Evolutionary conservation across 345 rosid species (phyloP), one percentile per base, ranked within the genome.

Genomic region (Moricandia arvensis): DNA sequence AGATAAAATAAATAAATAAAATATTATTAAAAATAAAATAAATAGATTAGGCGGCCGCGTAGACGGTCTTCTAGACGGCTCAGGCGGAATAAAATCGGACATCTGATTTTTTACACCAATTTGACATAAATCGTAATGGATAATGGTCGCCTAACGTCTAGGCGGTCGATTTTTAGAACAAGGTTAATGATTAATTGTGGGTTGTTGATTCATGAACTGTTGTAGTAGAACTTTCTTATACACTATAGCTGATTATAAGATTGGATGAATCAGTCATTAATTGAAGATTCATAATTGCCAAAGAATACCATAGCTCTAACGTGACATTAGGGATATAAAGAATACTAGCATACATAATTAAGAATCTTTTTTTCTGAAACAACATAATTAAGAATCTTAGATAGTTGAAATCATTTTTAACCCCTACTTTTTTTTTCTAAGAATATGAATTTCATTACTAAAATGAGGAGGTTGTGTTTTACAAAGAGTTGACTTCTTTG

Each of bases 401-500:
- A 1, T 43, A 43, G 49, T 43, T 43, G 49, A 12, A 12, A 43
- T 43, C 49, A 43, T 13, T 43, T 21, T 43, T 43, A 43, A 12
- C 15, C 49, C 4, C 49, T 43, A 43, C 15, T 12, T 43, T 38
- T 43, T 12, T 43, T 43, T n/a, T n/a, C n/a, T n/a, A n/a, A n/a
- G n/a, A n/a, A n/a, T n/a, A n/a, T n/a, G n/a, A n/a, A n/a, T n/a
- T n/a, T n/a, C n/a, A n/a, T n/a, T n/a, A n/a, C n/a, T n/a, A n/a
- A n/a, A n/a, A n/a, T n/a, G n/a, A n/a, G n/a, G n/a, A n/a, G n/a
- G n/a, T n/a, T n/a, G n/a, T n/a, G n/a, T n/a, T n/a, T n/a, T n/a
- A n/a, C n/a, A n/a, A n/a, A n/a, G n/a, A n/a, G n/a, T 38, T 69
- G 37, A 69, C 65, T 69, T 68, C 21, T 55, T 18, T 62, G 49